Base-by-base conservation (phyloP, 495 filamentous ascomycete species). In the Trichodelitschia bisporula region DNA sequence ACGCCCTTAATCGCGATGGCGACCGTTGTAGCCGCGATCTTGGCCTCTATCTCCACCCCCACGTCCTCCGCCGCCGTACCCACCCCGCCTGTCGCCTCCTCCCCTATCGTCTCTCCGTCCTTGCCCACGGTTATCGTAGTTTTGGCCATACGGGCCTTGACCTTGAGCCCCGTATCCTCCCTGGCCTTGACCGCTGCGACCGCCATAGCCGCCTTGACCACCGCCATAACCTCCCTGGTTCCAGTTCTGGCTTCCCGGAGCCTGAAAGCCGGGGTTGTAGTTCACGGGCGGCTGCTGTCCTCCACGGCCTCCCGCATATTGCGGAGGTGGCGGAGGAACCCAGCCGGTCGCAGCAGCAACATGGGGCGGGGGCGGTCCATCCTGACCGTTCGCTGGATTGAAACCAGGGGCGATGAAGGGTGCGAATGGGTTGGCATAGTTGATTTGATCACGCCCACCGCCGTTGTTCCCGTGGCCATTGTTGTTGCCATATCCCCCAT, bases 401-500 rank as follows among this genome's bases (percentile, higher is more conserved):
- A 31, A 31, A 10, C 15, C 20, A 13, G 29, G 29, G 17, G 18
- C 15, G 5, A 31, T 4, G 17, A 18, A 18, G 8, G 14, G 5
- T 8, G 29, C 29, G 29, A 31, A 31, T 8, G 29, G 29, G 17
- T 31, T 31, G 18, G 8, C 18, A 4, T 4, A 15, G 18, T 31
- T 31, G 29, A 31, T 8, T 14, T 6, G 27, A 14, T 14, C 27
- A 15, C 15, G 15, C 6, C 27, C 27, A 6, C 27, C 27, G 11
- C 15, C 11, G 11, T 15, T 8, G 11, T 14, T 14, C 19, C 30
- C 28, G 30, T 25, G 13, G 20, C 19, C 8, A 19, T 19, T 19
- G 19, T 59, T 57, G 33, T 52, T 36, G 16, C 49, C 35, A n/a
- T 38, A 37, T n/a, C 43, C 42, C 19, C 52, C 42, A 32, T 52